Percentiles rank a stretch among this genome's conserved stretches.
Evolutionary conservation across 1,284 basidiomycete species (phyloP).

Genomic region (Pterula multifida): DNA sequence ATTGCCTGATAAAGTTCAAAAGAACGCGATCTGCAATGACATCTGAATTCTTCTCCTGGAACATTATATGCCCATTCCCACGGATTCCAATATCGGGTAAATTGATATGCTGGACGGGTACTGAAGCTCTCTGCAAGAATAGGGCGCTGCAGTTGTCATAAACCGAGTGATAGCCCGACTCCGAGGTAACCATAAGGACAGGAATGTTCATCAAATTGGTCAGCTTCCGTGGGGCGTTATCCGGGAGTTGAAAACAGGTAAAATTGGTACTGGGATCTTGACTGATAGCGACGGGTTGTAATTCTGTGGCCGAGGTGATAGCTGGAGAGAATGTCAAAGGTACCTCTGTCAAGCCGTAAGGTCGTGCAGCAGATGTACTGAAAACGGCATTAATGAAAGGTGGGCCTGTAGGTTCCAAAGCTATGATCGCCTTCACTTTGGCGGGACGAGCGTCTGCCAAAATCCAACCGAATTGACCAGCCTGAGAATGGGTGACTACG

Average conservation of each 20-base stretch:
- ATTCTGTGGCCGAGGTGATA: constrained; percentile 21
- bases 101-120: constrained; percentile 26
- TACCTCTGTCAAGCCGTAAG: constrained; percentile 31
- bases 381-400: constrained; percentile 20
- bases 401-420: constrained; percentile 20
- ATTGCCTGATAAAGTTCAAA: constrained; percentile 2
- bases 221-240: constrained; percentile 25
- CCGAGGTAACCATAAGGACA: constrained; percentile 32
- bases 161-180: constrained; percentile 34
- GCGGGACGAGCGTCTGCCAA: constrained; percentile 19
- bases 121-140: constrained; percentile 31
- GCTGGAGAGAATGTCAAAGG: constrained; percentile 32
- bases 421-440: constrained; percentile 19
- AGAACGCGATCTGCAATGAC: constrained; percentile 6
- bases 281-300: constrained; percentile 15
- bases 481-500: constrained; percentile 21
- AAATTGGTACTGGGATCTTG: constrained; percentile 18
- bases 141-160: constrained; percentile 33
- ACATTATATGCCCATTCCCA: constrained; percentile 14
- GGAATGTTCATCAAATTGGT: constrained; percentile 29
- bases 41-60: constrained; percentile 7
- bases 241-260: constrained; percentile 28
- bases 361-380: constrained; percentile 19
- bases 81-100: constrained; percentile 30
- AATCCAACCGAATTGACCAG: constrained; percentile 20